Evolutionary conservation across 2,329 filamentous ascomycete species (phyloP), one percentile per base, ranked within the genome.

Genomic region (Pseudocercospora pini-densiflorae): DNA sequence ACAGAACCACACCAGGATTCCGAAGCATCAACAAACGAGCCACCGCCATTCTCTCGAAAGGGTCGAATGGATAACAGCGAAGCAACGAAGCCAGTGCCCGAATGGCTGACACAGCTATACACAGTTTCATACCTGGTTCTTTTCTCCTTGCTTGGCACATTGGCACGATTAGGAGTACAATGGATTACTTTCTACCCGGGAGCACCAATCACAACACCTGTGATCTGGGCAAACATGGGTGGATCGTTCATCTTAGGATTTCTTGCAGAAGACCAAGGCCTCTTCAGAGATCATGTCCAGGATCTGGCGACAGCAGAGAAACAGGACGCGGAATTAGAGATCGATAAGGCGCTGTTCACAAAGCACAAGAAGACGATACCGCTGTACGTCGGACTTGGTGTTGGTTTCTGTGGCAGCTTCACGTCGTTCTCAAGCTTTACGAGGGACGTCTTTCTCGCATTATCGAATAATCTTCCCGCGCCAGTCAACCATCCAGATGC

Each of bases 351-450:
- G 0, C 72, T 76, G 6, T 77, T 81, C 54, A 70, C 67, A 6
- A 82, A 89, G 74, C 84, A 77, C 27, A 97, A 97, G 77, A 97
- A 96, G 81, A 92, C 91, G 0, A 91, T 97, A 29, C 94, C 94
- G 0, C 83, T 97, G 0, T 97, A 96, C 76, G 90, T 97, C 65
- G 94, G 92, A 59, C 86, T 97, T 5, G 88, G 92, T 0, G 97
- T 91, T 0, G 94, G 91, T 10, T 95, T 95, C 78, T 97, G 93
- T 74, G 92, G 94, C 68, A 94, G 91, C 71, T 92, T 95, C 74
- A 97, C 94, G 0, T 94, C 91, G 9, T 97, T 97, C 79, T 97
- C 93, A 0, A 89, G 90, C 21, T 96, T 97, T 76, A 89, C 94
- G 55, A 86, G 92, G 6, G 94, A 97, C 73, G 80, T 85, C 14